phyloP scores from a whole-genome alignment of 495 filamentous ascomycete species.

The Penicillium simplicissimum region DNA sequence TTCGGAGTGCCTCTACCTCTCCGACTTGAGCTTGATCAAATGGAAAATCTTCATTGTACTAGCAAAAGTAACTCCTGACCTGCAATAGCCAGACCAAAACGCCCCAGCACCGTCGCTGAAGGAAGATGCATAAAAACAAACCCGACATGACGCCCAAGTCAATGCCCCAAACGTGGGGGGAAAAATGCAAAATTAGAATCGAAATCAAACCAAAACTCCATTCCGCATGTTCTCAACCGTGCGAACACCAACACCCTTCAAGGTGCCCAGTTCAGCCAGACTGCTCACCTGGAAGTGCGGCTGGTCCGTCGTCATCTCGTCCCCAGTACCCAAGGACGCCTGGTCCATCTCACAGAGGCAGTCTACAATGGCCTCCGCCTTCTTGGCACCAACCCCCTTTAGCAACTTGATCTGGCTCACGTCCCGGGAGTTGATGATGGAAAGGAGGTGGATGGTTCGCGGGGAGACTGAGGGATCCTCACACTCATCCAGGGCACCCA shows the following conservation, averaged over 20 bases:
- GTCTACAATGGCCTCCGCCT: slow-evolving; percentile 55
- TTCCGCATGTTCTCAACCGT: slow-evolving; percentile 57
- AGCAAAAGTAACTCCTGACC: neutral
- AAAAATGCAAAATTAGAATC: slow-evolving; percentile 11
- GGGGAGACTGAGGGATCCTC: slow-evolving; percentile 55
- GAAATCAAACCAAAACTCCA: slow-evolving; percentile 42
- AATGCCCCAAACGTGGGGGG: slow-evolving; percentile 19
- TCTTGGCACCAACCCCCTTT: slow-evolving; percentile 63
- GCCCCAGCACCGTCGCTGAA: slow-evolving; percentile 45
- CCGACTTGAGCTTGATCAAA: neutral
- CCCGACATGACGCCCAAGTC: slow-evolving; percentile 18
- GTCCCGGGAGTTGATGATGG: slow-evolving; percentile 85
- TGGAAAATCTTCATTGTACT: neutral
- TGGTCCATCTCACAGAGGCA: slow-evolving; percentile 53
- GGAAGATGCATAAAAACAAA: slow-evolving; percentile 30
- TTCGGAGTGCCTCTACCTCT: neutral
- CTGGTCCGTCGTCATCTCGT: slow-evolving; percentile 25
- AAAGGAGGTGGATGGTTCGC: slow-evolving; percentile 67
- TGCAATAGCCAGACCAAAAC: slow-evolving; percentile 20
- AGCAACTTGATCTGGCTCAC: slow-evolving; percentile 63
- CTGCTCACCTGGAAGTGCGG: slow-evolving; percentile 40
- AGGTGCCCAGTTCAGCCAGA: slow-evolving; percentile 46
- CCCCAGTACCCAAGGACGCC: slow-evolving; percentile 15
- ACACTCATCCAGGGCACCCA: slow-evolving; percentile 26
- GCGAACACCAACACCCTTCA: slow-evolving; percentile 54